These are phyloP conservation scores for Garcia nutans DNA, from an alignment of 345 rosid genomes.

Conservation along the genomic window DNA sequence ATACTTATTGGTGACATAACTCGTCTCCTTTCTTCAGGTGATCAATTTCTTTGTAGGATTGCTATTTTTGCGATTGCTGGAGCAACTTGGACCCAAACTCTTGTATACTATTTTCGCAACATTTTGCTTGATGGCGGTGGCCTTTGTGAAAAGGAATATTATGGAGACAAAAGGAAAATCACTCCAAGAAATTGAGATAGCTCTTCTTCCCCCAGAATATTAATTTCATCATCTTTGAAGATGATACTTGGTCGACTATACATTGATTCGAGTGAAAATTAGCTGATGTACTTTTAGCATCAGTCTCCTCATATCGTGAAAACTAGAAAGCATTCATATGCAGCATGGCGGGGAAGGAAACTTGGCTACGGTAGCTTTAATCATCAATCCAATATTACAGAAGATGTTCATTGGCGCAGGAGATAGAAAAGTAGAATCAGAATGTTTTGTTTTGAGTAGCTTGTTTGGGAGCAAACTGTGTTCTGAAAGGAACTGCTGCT, in stretches of 20 bases:
- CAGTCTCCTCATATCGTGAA: neutral
- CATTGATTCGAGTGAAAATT: neutral
- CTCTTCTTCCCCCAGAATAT: slow-evolving; percentile 66
- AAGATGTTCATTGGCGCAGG: neutral
- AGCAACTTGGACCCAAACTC: slow-evolving; percentile 73
- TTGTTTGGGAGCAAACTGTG: neutral
- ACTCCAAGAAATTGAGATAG: slow-evolving; percentile 95
- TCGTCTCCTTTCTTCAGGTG: slow-evolving; percentile 42
- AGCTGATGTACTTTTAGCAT: neutral
- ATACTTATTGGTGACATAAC: neutral
- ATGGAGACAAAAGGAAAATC: slow-evolving; percentile 96
- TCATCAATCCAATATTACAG: neutral
- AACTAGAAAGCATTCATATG: neutral
- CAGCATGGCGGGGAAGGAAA: neutral
- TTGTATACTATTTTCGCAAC: slow-evolving; percentile 75
- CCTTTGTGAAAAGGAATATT: slow-evolving; percentile 76
- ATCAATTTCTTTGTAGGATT: slow-evolving; percentile 95
- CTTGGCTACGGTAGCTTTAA: neutral
- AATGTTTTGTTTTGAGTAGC: neutral
- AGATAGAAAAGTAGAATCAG: neutral
- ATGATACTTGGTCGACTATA: neutral
- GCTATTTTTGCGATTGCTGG: slow-evolving; percentile 79
- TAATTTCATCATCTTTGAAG: neutral
- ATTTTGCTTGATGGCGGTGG: slow-evolving; percentile 78
- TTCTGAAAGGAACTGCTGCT: neutral